Conservation (phyloP, 176 grass and related monocot species). For the Microstegium vimineum region DNA sequence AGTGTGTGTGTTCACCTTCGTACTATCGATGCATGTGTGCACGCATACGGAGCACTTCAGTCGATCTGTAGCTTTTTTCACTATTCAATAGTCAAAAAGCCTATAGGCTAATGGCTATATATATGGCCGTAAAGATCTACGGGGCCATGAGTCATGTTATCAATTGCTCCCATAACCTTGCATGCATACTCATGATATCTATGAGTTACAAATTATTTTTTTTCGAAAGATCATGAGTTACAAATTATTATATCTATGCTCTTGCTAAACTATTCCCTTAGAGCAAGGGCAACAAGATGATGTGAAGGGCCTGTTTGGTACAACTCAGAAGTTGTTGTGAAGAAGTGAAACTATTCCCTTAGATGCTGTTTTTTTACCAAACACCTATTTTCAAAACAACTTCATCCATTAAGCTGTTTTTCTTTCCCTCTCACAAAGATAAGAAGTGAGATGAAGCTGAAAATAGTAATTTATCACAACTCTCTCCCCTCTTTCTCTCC, state of each 20-base stretch:
- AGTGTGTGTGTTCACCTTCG: not conserved
- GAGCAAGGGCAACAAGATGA: not conserved
- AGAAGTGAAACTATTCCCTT: no score
- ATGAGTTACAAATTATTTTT: not conserved
- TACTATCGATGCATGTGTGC: not conserved
- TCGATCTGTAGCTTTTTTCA: not conserved
- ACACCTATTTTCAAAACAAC: no score
- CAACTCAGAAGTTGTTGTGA: no score
- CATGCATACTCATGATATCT: not conserved
- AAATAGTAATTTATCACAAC: no score
- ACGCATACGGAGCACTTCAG: not conserved
- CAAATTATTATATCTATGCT: not conserved
- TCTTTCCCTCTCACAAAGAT: no score
- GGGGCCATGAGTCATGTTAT: not conserved
- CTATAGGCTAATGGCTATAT: no score
- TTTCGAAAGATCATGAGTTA: no score
- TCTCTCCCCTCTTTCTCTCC: no score
- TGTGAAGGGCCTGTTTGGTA: no score
- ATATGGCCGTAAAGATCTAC: not conserved
- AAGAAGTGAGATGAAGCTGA: no score
- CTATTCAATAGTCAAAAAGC: not conserved
- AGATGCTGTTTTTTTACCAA: no score
- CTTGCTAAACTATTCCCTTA: not conserved
- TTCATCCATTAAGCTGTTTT: no score
- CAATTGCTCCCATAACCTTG: slow-evolving; percentile 9